Evolutionary conservation across 2,329 filamentous ascomycete genomes (phyloP).

Genomic region (Aspergillus ruber): DNA sequence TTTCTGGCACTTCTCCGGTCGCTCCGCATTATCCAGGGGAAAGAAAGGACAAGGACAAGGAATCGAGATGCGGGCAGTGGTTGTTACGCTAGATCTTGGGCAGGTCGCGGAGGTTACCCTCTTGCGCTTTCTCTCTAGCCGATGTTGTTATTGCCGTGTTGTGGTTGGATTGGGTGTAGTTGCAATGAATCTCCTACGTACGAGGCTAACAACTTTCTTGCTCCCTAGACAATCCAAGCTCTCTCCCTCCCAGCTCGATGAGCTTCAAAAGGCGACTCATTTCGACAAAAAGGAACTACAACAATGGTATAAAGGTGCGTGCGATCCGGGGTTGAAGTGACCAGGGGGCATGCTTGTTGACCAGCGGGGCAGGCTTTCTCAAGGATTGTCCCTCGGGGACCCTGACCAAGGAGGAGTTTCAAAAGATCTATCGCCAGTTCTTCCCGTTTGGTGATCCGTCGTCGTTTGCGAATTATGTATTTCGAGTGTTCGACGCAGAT

Average conservation of each 20-base stretch:
- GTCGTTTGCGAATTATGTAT: conserved; percentile 97
- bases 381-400: conserved; percentile 97
- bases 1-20: conserved; percentile 1
- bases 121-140: background rate
- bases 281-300: conserved; percentile 99
- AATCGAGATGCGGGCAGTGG: background rate
- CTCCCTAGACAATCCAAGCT: conserved; percentile 85
- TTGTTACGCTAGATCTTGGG: background rate
- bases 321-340: conserved; percentile 1
- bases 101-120: background rate
- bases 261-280: conserved; percentile 93
- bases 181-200: background rate
- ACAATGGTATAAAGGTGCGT: conserved; percentile 98
- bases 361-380: conserved; percentile 64
- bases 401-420: conserved; percentile 96
- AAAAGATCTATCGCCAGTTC: conserved; percentile 99
- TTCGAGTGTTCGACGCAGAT: conserved; percentile 97
- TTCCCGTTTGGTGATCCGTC: conserved; percentile 98
- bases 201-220: background rate
- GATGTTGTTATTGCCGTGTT: background rate
- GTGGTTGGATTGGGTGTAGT: background rate
- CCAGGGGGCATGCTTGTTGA: background rate
- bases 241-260: conserved; percentile 87
- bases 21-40: conserved; percentile 3
- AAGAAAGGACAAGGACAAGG: background rate